Evolutionary conservation across 139 green algal genomes (phyloP).

Genomic region (Edaphochlamys debaryana): DNA sequence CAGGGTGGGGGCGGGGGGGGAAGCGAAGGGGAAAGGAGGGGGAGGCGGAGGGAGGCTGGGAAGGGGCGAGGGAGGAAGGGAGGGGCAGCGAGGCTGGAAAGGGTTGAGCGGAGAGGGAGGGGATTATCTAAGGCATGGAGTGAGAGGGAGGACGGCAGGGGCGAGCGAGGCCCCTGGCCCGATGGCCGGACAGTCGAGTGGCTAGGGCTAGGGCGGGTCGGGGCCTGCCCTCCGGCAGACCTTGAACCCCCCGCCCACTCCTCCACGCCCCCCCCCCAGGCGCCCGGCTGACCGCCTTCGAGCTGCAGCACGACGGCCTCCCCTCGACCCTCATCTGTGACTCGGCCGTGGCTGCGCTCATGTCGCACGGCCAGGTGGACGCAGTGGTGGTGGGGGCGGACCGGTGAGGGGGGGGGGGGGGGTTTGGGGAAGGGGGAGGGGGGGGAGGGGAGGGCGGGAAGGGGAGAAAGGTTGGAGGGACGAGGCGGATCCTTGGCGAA

Average conservation of each 20-base stretch:
- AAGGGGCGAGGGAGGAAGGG: too few relatives aligned
- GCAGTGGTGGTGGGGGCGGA: conserved; percentile 97
- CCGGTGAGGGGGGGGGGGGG: conserved; percentile 58
- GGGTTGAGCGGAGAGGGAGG: neutral
- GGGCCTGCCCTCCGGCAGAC: too few relatives aligned
- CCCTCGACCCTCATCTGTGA: conserved; percentile 93
- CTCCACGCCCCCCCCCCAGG: too few relatives aligned
- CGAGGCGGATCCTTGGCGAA: neutral
- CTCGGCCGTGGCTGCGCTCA: conserved; percentile 87
- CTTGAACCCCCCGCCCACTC: too few relatives aligned
- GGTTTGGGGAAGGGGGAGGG: conserved; percentile 45
- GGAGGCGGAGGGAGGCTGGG: too few relatives aligned
- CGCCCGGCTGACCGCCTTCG: conserved; percentile 93
- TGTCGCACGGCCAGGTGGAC: conserved; percentile 82
- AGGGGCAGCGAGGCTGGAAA: too few relatives aligned
- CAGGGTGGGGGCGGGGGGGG: conserved; percentile 70
- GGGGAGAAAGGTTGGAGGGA: neutral
- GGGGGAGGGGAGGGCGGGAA: neutral
- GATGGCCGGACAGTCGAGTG: too few relatives aligned
- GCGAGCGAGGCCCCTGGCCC: too few relatives aligned
- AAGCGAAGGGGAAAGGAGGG: neutral
- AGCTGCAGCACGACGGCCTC: conserved; percentile 92
- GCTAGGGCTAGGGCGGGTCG: too few relatives aligned
- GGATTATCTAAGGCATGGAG: neutral
- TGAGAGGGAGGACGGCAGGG: too few relatives aligned